Evolutionary conservation across 371 early-diverging fungal genomes (phyloP).

Genomic region (Actinomucor elegans): DNA sequence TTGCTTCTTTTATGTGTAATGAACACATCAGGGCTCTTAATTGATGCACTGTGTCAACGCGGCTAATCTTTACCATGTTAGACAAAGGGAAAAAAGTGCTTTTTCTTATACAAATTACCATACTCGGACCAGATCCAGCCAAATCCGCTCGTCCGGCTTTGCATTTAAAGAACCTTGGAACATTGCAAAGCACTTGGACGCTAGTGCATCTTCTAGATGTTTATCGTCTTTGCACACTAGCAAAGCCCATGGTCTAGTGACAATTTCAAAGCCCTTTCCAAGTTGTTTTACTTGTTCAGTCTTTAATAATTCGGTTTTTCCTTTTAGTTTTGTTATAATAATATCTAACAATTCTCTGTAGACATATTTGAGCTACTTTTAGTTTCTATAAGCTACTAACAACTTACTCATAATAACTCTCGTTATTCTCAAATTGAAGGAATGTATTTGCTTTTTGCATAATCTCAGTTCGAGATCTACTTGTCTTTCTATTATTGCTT

Average conservation of each 20-base stretch:
- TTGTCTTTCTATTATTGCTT: no score
- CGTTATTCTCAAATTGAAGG: no score
- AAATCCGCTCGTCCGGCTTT: constrained; percentile 9
- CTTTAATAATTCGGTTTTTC: no score
- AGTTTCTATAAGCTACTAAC: no score
- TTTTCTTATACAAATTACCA: constrained; percentile 8
- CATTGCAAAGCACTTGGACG: background rate
- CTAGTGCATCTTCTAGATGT: background rate
- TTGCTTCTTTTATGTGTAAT: constrained; percentile 16
- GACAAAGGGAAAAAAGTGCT: background rate
- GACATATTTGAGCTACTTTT: no score
- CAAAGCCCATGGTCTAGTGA: background rate
- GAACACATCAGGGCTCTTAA: constrained; percentile 15
- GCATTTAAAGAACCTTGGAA: background rate
- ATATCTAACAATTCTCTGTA: no score
- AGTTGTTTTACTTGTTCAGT: background rate
- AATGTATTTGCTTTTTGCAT: no score
- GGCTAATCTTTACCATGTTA: constrained; percentile 11
- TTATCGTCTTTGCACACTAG: constrained; percentile 1
- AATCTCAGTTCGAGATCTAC: no score
- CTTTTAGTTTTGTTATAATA: no score
- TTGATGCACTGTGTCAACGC: constrained; percentile 18
- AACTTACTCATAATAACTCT: no score
- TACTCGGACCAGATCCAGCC: constrained; percentile 16
- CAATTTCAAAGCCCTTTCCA: background rate